phyloP scores from a whole-genome alignment of 768 basidiomycete species.

The Boletus vinaceobasis region DNA sequence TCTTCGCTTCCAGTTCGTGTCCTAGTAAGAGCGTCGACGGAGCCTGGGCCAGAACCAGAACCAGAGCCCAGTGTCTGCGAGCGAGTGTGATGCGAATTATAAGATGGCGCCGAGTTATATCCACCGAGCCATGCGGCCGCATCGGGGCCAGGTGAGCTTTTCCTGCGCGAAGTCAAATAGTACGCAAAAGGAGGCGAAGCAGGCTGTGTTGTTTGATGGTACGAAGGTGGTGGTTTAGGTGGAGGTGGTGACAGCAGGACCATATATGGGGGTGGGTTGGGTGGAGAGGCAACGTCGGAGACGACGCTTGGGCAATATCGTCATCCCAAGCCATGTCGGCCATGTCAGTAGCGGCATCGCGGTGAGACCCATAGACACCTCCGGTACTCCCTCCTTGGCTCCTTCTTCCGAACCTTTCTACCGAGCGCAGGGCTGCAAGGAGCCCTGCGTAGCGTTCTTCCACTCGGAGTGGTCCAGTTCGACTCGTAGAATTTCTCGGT shows the following conservation, averaged over 20 bases:
- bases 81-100: slow-evolving; percentile 23
- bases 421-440: slow-evolving; percentile 21
- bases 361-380: slow-evolving; percentile 26
- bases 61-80: slow-evolving; percentile 30
- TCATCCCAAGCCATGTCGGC: slow-evolving; percentile 10
- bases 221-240: background rate
- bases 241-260: slow-evolving; percentile 27
- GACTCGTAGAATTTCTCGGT: background rate
- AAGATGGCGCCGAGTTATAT: slow-evolving; percentile 23
- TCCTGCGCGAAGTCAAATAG: slow-evolving; percentile 9
- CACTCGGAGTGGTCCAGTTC: slow-evolving; percentile 3
- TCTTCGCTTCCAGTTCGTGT: slow-evolving; percentile 32
- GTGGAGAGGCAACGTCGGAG: slow-evolving; percentile 23
- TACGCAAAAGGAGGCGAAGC: slow-evolving; percentile 29
- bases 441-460: slow-evolving; percentile 29
- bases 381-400: slow-evolving; percentile 27
- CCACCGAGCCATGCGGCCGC: slow-evolving; percentile 25
- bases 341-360: slow-evolving; percentile 4
- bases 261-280: slow-evolving; percentile 8
- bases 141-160: slow-evolving; percentile 29
- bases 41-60: slow-evolving; percentile 23
- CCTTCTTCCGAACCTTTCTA: slow-evolving; percentile 9
- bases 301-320: slow-evolving; percentile 17
- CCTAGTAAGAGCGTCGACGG: slow-evolving; percentile 25
- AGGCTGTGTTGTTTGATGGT: slow-evolving; percentile 8